These are phyloP conservation scores for Penicillium pancosmium DNA, from an alignment of 495 filamentous ascomycete genomes.

Conservation along the genomic window DNA sequence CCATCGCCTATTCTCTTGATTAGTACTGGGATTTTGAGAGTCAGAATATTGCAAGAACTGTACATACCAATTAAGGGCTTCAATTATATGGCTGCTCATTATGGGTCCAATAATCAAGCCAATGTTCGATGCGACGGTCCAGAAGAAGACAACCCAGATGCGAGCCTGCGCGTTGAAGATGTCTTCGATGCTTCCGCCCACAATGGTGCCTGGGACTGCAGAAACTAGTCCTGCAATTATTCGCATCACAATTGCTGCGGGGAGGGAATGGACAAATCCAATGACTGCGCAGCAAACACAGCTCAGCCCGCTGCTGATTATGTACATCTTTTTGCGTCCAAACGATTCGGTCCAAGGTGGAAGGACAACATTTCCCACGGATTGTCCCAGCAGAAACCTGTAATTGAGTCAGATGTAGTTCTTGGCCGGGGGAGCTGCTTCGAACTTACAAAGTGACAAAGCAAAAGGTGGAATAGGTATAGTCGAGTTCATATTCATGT, in stretches of 20 bases:
- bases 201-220: conserved; percentile 53
- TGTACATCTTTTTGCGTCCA: conserved; percentile 53
- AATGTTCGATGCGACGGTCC: conserved; percentile 47
- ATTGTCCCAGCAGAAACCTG: conserved; percentile 55
- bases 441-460: conserved; percentile 41
- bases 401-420: not conserved
- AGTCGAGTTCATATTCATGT: conserved; percentile 32
- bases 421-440: not conserved
- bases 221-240: conserved; percentile 50
- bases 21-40: not conserved
- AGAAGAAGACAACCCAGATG: conserved; percentile 53
- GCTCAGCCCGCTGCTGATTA: conserved; percentile 47
- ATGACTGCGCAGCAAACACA: conserved; percentile 46
- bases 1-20: conserved; percentile 39
- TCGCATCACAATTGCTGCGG: conserved; percentile 44
- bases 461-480: conserved; percentile 38
- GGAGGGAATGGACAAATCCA: conserved; percentile 38
- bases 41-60: not conserved
- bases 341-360: conserved; percentile 56
- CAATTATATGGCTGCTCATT: conserved; percentile 44
- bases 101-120: conserved; percentile 50
- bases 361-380: conserved; percentile 50
- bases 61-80: conserved; percentile 34
- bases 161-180: conserved; percentile 50
- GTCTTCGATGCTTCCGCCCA: conserved; percentile 54